Evolutionary conservation across 1,284 basidiomycete genomes (phyloP), one percentile per base, ranked within the genome.

Genomic region (Ustilago hordei): DNA sequence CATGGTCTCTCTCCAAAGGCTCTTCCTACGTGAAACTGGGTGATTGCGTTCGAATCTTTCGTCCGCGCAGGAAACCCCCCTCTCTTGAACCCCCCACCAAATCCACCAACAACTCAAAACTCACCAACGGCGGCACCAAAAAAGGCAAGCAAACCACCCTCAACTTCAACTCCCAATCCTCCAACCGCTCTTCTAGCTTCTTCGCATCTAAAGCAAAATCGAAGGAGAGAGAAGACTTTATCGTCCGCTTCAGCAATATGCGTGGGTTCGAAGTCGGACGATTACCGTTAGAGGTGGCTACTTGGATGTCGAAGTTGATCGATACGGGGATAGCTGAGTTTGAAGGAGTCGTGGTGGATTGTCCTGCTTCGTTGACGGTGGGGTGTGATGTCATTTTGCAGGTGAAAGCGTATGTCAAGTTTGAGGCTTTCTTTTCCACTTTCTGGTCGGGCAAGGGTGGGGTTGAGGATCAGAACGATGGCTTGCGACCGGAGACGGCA

Each of bases 401-500:
- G 34, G 73, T 86, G 15, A 81, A 82, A 53, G 79, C 80, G 2
- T 83, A 80, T 56, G 61, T 81, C 48, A 64, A 64, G 28, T 75
- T 71, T 38, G 76, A 75, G 17, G 76, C 76, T 6, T 79, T 76
- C 45, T 71, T 77, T 50, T 50, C 63, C 13, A 55, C 31, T 7
- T 36, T 75, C 17, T 19, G 6, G n/a, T 45, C 43, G 8, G 11
- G 43, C 9, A 45, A 45, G 43, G 23, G 58, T 15, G 52, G 56
- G 23, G 7, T 45, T 2, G 65, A 64, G 8, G 63, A 70, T 17
- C 62, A 69, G 45, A 68, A 68, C 38, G 66, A 73, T 11, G 70
- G 48, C 2, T 23, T 79, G 58, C 50, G 69, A 8, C 64, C 74
- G 17, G 92, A 93, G 85, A 91, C 91, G 0, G 87, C 90, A 55